phyloP scores from a whole-genome alignment of 768 basidiomycete species.

The Naganishia antarctica region DNA sequence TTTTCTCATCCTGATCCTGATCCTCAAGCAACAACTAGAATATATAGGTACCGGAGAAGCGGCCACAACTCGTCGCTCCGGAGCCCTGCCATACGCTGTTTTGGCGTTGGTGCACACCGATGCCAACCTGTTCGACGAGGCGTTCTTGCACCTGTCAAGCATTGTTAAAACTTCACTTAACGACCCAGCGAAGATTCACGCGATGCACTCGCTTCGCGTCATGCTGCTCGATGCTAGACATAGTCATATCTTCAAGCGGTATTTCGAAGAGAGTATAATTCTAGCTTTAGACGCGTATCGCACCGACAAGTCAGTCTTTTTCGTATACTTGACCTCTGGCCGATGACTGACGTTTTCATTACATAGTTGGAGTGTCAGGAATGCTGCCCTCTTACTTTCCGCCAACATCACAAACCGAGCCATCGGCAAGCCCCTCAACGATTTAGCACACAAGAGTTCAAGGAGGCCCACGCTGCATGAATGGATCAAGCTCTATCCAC shows the following conservation, averaged over 20 bases:
- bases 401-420: conserved; percentile 38
- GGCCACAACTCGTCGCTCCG: conserved; percentile 46
- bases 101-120: conserved; percentile 40
- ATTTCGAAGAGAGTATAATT: conserved; percentile 41
- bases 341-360: not conserved
- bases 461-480: conserved; percentile 35
- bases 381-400: conserved; percentile 46
- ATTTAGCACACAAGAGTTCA: conserved; percentile 29
- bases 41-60: conserved; percentile 35
- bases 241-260: conserved; percentile 34
- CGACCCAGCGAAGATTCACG: conserved; percentile 45
- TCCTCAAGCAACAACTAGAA: conserved; percentile 32
- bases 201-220: conserved; percentile 45
- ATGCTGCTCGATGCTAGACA: conserved; percentile 44
- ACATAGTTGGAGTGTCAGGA: conserved; percentile 48
- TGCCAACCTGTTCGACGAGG: conserved; percentile 32
- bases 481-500: conserved; percentile 40
- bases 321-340: not conserved
- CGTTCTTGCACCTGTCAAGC: conserved; percentile 32
- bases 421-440: conserved; percentile 34
- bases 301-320: conserved; percentile 39
- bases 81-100: conserved; percentile 43
- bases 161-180: conserved; percentile 34
- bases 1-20: not conserved
- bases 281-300: conserved; percentile 40